Conservation (phyloP, 257 asterid genomes). For the Scutellaria minor region DNA sequence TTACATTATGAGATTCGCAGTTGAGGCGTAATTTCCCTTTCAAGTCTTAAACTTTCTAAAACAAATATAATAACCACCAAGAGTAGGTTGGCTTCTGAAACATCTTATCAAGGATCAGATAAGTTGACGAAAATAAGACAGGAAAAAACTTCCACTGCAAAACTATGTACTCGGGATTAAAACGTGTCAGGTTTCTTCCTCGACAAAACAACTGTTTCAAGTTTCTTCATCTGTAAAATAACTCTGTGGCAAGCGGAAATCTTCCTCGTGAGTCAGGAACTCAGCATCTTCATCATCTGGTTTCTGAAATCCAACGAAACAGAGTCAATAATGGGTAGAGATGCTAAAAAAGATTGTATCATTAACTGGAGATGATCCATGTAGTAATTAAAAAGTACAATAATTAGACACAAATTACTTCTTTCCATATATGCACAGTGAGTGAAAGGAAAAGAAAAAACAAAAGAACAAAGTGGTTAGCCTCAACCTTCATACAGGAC, state of each 20-base stretch:
- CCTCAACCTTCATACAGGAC: not conserved
- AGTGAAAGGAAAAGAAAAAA: not conserved
- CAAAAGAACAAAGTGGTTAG: not conserved
- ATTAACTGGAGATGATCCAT: not conserved
- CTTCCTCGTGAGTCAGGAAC: conserved; percentile 74
- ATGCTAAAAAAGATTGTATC: not conserved
- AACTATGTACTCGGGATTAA: conserved; percentile 32
- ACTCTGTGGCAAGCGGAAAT: conserved; percentile 81
- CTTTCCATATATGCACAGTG: not conserved
- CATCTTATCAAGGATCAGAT: conserved; percentile 9
- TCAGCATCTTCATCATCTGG: conserved; percentile 84
- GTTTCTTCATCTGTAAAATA: conserved; percentile 58
- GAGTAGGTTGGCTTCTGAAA: not conserved
- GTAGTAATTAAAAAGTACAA: not conserved
- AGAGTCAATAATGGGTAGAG: not conserved
- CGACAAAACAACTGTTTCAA: conserved; percentile 54
- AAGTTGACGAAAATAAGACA: not conserved
- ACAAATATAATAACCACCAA: conserved; percentile 11
- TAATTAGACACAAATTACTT: not conserved
- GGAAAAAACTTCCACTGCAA: conserved; percentile 26
- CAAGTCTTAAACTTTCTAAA: conserved; percentile 8
- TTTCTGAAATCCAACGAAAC: conserved; percentile 53
- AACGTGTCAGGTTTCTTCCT: conserved; percentile 52
- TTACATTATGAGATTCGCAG: not conserved
- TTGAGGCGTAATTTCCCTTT: conserved; percentile 19